These are phyloP conservation scores for Wickerhamiella galacta DNA, from an alignment of 805 yeast genomes.

Conservation along the genomic window DNA sequence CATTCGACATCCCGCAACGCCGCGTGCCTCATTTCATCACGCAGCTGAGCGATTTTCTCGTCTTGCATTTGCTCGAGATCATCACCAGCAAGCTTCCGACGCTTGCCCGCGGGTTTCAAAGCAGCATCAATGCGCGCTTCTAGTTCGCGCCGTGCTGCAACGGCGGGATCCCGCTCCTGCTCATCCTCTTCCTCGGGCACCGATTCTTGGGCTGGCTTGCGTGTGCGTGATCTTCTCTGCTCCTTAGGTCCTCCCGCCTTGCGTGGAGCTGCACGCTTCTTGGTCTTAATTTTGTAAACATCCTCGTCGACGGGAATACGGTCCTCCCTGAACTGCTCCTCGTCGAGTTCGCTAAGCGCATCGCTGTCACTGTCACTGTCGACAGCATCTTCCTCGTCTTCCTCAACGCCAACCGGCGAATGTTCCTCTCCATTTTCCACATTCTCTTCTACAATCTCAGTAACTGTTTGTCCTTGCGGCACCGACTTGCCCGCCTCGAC, in stretches of 20 bases:
- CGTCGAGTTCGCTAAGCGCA: conserved; percentile 19
- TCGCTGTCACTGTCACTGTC: conserved; percentile 20
- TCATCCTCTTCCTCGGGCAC: conserved; percentile 14
- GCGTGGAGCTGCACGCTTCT: conserved; percentile 7
- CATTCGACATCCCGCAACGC: conserved; percentile 38
- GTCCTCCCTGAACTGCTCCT: conserved; percentile 7
- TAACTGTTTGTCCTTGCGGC: too few relatives aligned
- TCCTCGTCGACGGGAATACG: conserved; percentile 23
- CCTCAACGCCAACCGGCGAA: conserved; percentile 7
- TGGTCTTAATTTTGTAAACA: conserved; percentile 22
- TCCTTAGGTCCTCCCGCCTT: conserved; percentile 6
- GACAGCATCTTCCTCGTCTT: conserved; percentile 12
- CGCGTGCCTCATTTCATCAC: conserved; percentile 73
- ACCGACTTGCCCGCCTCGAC: too few relatives aligned
- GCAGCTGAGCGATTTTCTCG: conserved; percentile 64
- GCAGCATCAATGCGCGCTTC: conserved; percentile 73
- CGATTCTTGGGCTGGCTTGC: conserved; percentile 4
- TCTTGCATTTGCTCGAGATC: conserved; percentile 93
- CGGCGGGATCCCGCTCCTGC: conserved; percentile 20
- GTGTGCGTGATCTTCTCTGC: conserved; percentile 8
- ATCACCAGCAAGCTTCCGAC: conserved; percentile 66
- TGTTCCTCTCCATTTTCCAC: conserved; percentile 2
- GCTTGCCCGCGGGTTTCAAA: conserved; percentile 43
- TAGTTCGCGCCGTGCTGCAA: conserved; percentile 50
- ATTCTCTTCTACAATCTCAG: neutral